Percentiles rank a stretch among this genome's conserved stretches.
phyloP scores from a whole-genome alignment of 202 grass and related monocot genomes.

The Schoenoplectus triqueter region DNA sequence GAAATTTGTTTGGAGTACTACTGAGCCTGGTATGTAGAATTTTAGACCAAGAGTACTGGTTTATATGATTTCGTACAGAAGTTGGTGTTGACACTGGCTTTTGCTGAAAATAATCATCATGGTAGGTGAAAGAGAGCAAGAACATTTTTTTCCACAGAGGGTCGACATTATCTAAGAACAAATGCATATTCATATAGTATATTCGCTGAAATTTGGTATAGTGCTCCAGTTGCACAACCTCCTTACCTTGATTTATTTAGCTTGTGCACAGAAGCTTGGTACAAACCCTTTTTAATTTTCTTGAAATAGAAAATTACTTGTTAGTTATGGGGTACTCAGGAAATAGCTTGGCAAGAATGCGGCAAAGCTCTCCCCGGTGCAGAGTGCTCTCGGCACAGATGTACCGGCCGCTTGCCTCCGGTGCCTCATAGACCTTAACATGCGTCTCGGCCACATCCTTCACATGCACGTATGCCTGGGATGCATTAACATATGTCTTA shows the following conservation, averaged over 20 bases:
- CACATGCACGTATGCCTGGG: slow-evolving; percentile 81
- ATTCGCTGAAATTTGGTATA: too few species aligned
- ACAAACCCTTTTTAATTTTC: too few species aligned
- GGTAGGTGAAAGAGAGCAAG: neutral
- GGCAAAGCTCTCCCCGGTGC: slow-evolving; percentile 76
- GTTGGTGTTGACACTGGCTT: neutral
- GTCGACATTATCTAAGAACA: neutral
- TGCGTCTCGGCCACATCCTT: slow-evolving; percentile 76
- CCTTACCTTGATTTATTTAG: too few species aligned
- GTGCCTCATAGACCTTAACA: slow-evolving; percentile 59
- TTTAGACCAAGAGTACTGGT: neutral
- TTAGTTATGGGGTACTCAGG: slow-evolving; percentile 73
- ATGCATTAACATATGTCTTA: slow-evolving; percentile 69
- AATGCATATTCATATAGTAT: too few species aligned
- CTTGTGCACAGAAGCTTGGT: too few species aligned
- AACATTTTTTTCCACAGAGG: neutral
- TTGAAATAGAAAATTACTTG: slow-evolving; percentile 49
- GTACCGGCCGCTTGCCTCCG: slow-evolving; percentile 55
- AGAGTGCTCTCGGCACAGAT: slow-evolving; percentile 83
- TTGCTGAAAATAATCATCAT: neutral
- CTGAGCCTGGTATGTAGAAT: neutral
- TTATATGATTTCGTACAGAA: neutral
- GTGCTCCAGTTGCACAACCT: too few species aligned
- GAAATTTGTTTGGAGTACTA: neutral
- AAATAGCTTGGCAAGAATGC: slow-evolving; percentile 72